phyloP scores from a whole-genome alignment of 352 stramenopile species.

The Pythium chondricola region DNA sequence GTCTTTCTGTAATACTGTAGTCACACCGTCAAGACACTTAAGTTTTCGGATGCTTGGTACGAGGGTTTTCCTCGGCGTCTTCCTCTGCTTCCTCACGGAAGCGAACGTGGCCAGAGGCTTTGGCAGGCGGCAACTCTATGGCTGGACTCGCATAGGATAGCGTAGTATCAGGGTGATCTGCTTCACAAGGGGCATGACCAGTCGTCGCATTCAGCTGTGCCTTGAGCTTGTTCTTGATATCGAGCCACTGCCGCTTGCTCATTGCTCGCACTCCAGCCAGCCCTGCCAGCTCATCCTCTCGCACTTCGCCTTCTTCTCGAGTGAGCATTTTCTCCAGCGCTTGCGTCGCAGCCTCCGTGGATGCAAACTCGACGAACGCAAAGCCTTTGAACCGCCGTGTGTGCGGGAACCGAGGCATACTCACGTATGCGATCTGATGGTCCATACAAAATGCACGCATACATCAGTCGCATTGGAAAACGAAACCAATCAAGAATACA shows the following conservation, averaged over 20 bases:
- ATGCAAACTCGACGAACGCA: conserved; percentile 75
- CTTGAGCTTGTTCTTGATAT: conserved; percentile 66
- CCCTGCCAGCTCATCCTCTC: neutral
- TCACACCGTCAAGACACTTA: no score
- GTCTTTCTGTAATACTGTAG: neutral
- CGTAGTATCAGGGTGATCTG: no score
- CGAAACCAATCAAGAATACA: neutral
- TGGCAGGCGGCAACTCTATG: neutral
- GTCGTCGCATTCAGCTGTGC: conserved; percentile 18
- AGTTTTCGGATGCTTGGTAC: neutral
- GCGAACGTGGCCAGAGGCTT: neutral
- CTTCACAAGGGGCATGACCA: neutral
- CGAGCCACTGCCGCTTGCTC: conserved; percentile 47
- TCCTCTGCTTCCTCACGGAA: conserved; percentile 15
- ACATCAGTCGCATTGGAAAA: no score
- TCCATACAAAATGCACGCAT: no score
- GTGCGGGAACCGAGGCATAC: conserved; percentile 60
- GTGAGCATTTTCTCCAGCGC: conserved; percentile 19
- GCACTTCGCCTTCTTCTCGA: conserved; percentile 8
- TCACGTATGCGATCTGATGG: conserved; percentile 70
- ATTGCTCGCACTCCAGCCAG: conserved; percentile 44
- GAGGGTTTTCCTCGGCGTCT: neutral
- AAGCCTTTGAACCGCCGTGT: conserved; percentile 76
- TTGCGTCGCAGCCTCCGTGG: conserved; percentile 20
- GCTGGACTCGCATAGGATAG: conserved; percentile 1